These are phyloP conservation scores for Remersonia thermophila DNA, from an alignment of 2,329 filamentous ascomycete species.

Conservation along the genomic window DNA sequence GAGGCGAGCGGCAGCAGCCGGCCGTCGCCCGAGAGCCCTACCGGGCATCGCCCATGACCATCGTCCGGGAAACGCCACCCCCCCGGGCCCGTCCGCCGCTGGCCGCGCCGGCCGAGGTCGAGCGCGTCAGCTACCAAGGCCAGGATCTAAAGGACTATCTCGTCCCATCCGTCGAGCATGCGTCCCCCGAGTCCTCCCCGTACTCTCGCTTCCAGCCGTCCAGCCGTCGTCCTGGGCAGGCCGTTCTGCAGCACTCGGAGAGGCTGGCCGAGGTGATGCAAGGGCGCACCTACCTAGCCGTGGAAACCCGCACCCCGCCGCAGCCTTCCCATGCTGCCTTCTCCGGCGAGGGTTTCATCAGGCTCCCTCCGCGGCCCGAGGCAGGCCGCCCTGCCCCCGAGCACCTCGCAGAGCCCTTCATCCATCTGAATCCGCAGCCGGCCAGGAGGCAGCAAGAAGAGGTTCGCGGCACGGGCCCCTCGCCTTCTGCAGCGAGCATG, in stretches of 20 bases:
- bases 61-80: no score
- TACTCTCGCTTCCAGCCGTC: slow-evolving; percentile 1
- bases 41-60: no score
- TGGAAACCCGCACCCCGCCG: no score
- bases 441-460: background rate
- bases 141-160: slow-evolving; percentile 30
- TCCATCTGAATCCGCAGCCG: slow-evolving; percentile 6
- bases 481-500: background rate
- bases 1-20: no score
- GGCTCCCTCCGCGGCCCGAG: slow-evolving; percentile 12
- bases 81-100: no score
- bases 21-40: no score
- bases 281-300: no score
- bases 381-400: slow-evolving; percentile 1
- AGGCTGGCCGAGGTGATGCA: no score
- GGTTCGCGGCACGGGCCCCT: background rate
- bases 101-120: background rate
- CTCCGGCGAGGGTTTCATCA: slow-evolving; percentile 13
- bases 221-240: no score
- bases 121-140: slow-evolving; percentile 16
- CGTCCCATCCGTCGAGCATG: slow-evolving; percentile 35
- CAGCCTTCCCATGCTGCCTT: slow-evolving; percentile 1
- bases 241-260: no score
- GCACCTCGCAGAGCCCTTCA: slow-evolving; percentile 3
- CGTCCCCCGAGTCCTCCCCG: slow-evolving; percentile 22